Evolutionary conservation across 2,329 filamentous ascomycete species (phyloP).

Genomic region (Fusarium heterosporum): DNA sequence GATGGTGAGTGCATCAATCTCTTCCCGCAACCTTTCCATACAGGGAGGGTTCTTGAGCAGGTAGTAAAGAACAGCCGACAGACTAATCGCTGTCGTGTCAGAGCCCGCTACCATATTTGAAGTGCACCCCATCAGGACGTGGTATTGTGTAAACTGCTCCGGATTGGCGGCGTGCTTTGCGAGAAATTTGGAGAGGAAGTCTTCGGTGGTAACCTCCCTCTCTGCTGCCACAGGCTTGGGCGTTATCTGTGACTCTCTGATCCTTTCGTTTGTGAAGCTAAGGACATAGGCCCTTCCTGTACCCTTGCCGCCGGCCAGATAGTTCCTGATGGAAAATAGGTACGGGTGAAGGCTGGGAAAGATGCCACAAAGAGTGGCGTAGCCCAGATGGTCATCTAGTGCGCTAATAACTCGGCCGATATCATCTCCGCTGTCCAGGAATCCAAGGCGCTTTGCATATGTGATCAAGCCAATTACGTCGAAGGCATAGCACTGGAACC

Average conservation of each 20-base stretch:
- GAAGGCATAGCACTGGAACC: constrained; percentile 37
- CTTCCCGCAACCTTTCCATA: constrained; percentile 11
- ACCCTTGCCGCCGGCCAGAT: constrained; percentile 5
- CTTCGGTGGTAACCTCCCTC: constrained; percentile 16
- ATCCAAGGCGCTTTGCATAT: constrained; percentile 28
- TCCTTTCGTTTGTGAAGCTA: constrained; percentile 23
- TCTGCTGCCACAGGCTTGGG: constrained; percentile 1
- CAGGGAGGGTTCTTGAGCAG: constrained; percentile 23
- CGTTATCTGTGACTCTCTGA: background rate
- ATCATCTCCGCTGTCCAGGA: constrained; percentile 26
- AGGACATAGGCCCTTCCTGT: constrained; percentile 22
- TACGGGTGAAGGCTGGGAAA: constrained; percentile 12
- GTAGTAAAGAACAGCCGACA: constrained; percentile 38
- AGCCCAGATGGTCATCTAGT: constrained; percentile 15
- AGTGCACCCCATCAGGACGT: constrained; percentile 36
- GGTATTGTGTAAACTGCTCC: constrained; percentile 29
- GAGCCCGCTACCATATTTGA: constrained; percentile 43
- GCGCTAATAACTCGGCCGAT: constrained; percentile 19
- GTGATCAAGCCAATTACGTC: constrained; percentile 34
- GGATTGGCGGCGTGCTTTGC: constrained; percentile 33
- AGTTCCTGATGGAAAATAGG: constrained; percentile 13
- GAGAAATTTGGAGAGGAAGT: constrained; percentile 42
- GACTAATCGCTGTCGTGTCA: constrained; percentile 42
- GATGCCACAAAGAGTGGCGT: constrained; percentile 10
- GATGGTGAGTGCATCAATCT: constrained; percentile 8